Base-by-base conservation (phyloP, 1,284 basidiomycete species). In the Lignosus rhinocerotis region DNA sequence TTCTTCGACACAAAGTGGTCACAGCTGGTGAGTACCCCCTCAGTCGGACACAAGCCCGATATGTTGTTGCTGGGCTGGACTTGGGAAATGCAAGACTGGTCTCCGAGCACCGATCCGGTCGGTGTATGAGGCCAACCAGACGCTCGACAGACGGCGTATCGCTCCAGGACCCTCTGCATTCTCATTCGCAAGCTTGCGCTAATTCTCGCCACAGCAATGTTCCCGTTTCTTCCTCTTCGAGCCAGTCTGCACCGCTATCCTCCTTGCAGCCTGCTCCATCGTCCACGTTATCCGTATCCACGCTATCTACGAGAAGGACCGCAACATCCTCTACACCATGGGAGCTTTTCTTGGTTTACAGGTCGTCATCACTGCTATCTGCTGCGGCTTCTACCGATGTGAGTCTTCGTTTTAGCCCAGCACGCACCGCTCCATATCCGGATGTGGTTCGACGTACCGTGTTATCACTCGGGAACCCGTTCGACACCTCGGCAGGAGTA, bases 201-300 rank as follows among this genome's bases (percentile, higher is more conserved):
- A 58, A 63, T 49, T 60, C 36, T 42, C 41, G 43, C 19, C 52
- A 19, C 66, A 87, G 85, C 73, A 75, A 50, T 92, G 90, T 71
- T 69, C 76, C 43, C 78, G 79, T n/a, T 90, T 92, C 74, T 92
- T 80, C 75, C 82, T 92, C 14, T 92, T 92, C 66, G 90, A 93
- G 66, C 90, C 90, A 62, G 91, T 93, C 67, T 85, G 84, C 69
- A 92, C 90, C 16, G 90, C 89, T 3, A 76, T 92, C 66, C 80
- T 92, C 38, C 79, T 92, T 52, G 87, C 86, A 32, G 80, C 82
- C 17, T 81, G 85, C 51, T 91, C 90, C n/a, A 75, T 78, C 57
- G 80, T 88, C 55, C 88, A 90, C 73, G 82, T 86, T 57, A 85
- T 89, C 62, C 86, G 88, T n/a, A 80, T 90, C 61, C 80, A 86